Percentiles rank a stretch among this genome's conserved stretches.
Conservation (phyloP, 495 filamentous ascomycete genomes). For the Penicillium bialowiezense region DNA sequence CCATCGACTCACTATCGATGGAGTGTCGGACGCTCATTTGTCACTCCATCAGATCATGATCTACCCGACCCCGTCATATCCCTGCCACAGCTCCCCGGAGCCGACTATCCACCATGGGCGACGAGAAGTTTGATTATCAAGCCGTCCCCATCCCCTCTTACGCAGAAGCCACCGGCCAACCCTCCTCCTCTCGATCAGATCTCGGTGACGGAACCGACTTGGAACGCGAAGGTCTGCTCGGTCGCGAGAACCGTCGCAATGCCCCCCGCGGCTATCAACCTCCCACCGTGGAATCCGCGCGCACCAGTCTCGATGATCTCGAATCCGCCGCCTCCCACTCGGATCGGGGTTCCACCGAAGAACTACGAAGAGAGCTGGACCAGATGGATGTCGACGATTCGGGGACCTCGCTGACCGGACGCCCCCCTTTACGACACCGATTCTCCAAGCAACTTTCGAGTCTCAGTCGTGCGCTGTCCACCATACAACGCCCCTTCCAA, state of each 20-base stretch:
- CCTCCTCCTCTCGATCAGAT: slow-evolving; percentile 61
- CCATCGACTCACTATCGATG: slow-evolving; percentile 9
- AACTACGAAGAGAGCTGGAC: slow-evolving; percentile 74
- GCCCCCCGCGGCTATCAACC: slow-evolving; percentile 59
- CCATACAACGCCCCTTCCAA: slow-evolving; percentile 53
- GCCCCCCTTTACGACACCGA: slow-evolving; percentile 39
- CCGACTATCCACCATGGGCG: slow-evolving; percentile 45
- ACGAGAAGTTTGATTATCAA: slow-evolving; percentile 62
- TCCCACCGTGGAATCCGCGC: slow-evolving; percentile 71
- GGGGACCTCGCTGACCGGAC: slow-evolving; percentile 37
- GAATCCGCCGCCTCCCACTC: slow-evolving; percentile 42
- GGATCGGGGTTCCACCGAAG: slow-evolving; percentile 50
- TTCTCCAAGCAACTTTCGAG: slow-evolving; percentile 56
- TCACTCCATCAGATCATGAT: slow-evolving; percentile 43
- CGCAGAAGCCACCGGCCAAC: slow-evolving; percentile 78
- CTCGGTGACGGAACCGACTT: slow-evolving; percentile 57
- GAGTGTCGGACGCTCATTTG: slow-evolving; percentile 36
- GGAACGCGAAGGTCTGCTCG: slow-evolving; percentile 61
- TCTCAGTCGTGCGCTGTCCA: slow-evolving; percentile 53
- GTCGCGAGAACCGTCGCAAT: slow-evolving; percentile 22
- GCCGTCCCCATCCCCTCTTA: slow-evolving; percentile 87
- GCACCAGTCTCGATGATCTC: slow-evolving; percentile 59
- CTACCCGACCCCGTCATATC: slow-evolving; percentile 29
- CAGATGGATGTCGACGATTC: slow-evolving; percentile 89
- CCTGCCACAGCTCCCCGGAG: slow-evolving; percentile 35